Percentiles rank a stretch among this genome's conserved stretches.
Conservation (phyloP, 768 basidiomycete genomes). For the Leccinum truebloodii region DNA sequence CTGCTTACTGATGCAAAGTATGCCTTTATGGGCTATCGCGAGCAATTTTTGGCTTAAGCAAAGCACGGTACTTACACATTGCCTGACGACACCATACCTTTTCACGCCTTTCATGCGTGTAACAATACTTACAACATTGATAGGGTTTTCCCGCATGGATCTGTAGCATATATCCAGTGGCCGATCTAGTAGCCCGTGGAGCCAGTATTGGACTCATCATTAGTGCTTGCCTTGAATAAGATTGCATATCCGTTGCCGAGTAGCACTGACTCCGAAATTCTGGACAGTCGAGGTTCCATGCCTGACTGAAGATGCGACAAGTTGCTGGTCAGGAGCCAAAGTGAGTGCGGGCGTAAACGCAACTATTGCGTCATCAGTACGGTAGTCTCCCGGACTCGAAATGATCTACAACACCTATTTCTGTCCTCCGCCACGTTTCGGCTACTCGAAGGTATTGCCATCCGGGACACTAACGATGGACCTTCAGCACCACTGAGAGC, state of each 20-base stretch:
- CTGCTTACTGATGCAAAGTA: slow-evolving; percentile 19
- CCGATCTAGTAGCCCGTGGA: neutral
- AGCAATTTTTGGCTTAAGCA: slow-evolving; percentile 1
- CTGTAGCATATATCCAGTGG: neutral
- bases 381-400: neutral
- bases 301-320: too few relatives aligned
- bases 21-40: slow-evolving; percentile 22
- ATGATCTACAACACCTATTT: neutral
- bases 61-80: neutral
- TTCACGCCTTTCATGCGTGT: neutral
- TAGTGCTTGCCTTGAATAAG: neutral
- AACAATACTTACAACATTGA: neutral
- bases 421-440: too few relatives aligned
- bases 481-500: too few relatives aligned
- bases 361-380: neutral
- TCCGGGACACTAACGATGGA: too few relatives aligned
- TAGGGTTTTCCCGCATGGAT: too few relatives aligned
- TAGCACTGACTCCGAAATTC: neutral
- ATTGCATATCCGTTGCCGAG: neutral
- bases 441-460: too few relatives aligned
- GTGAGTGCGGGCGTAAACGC: neutral
- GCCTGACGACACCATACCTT: neutral
- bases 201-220: neutral
- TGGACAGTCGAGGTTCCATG: neutral
- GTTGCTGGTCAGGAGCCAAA: too few relatives aligned